These are phyloP conservation scores for Torrubiella hemipterigena DNA, from an alignment of 2,329 filamentous ascomycete species.

Conservation along the genomic window DNA sequence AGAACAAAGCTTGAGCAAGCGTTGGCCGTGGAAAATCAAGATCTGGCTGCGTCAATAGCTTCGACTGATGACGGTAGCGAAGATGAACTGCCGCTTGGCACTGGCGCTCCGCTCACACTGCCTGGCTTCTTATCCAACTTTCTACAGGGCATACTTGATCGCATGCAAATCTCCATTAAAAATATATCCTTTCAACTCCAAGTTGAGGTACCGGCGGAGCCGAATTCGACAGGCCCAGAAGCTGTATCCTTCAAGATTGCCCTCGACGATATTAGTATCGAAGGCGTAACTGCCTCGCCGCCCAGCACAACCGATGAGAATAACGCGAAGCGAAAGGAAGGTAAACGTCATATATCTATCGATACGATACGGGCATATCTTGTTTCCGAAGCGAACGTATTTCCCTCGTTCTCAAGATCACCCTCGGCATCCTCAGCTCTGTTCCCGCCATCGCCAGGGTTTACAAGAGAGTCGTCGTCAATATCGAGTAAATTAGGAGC, in stretches of 20 bases:
- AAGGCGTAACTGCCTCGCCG: slow-evolving; percentile 44
- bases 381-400: slow-evolving; percentile 56
- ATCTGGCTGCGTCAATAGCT: slow-evolving; percentile 47
- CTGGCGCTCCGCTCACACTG: slow-evolving; percentile 56
- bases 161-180: slow-evolving; percentile 53
- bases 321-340: slow-evolving; percentile 38
- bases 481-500: slow-evolving; percentile 4
- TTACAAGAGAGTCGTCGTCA: slow-evolving; percentile 23
- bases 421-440: slow-evolving; percentile 36
- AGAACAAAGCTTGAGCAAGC: slow-evolving; percentile 58
- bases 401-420: slow-evolving; percentile 45
- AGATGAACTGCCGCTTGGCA: slow-evolving; percentile 51
- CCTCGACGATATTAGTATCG: slow-evolving; percentile 52
- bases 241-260: slow-evolving; percentile 52
- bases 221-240: slow-evolving; percentile 33
- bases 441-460: slow-evolving; percentile 38
- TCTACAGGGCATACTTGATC: slow-evolving; percentile 61
- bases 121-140: slow-evolving; percentile 61
- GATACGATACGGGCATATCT: slow-evolving; percentile 51
- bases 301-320: slow-evolving; percentile 18
- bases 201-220: slow-evolving; percentile 41
- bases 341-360: slow-evolving; percentile 54
- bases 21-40: slow-evolving; percentile 48
- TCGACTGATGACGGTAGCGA: slow-evolving; percentile 51
- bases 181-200: slow-evolving; percentile 57